phyloP scores from a whole-genome alignment of 805 yeast genomes.

The Torulaspora indica region DNA sequence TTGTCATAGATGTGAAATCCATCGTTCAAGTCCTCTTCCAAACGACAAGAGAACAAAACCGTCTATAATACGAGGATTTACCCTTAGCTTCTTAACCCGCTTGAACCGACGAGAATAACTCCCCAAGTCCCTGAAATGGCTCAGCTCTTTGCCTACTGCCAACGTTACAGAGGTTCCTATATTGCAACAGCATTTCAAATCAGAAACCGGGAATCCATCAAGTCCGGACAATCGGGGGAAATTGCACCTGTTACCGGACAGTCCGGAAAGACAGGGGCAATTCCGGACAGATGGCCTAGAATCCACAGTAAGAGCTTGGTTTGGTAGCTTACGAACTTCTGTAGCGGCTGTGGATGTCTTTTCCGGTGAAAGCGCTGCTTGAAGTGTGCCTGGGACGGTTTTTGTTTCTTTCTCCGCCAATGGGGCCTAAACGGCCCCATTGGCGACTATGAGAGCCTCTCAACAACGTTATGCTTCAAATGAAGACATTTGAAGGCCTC shows the following conservation, averaged over 20 bases:
- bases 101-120: background rate
- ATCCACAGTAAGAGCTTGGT: too few species aligned
- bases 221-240: background rate
- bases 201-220: background rate
- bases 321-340: too few species aligned
- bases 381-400: too few species aligned
- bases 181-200: constrained; percentile 1
- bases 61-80: constrained; percentile 3
- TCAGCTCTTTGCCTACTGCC: background rate
- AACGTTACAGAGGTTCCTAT: background rate
- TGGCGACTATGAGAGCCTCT: too few species aligned
- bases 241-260: background rate
- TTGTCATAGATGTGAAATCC: constrained; percentile 19
- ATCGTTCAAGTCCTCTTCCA: constrained; percentile 10
- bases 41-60: background rate
- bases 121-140: background rate
- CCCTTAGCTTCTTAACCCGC: background rate
- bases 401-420: too few species aligned
- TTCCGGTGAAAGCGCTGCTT: too few species aligned
- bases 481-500: too few species aligned
- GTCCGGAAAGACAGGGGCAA: background rate
- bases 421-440: too few species aligned
- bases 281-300: constrained; percentile 4
- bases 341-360: too few species aligned
- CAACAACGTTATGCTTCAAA: too few species aligned